Evolutionary conservation across 1,284 basidiomycete genomes (phyloP), one percentile per base, ranked within the genome.

Genomic region (Naganishia sp.): DNA sequence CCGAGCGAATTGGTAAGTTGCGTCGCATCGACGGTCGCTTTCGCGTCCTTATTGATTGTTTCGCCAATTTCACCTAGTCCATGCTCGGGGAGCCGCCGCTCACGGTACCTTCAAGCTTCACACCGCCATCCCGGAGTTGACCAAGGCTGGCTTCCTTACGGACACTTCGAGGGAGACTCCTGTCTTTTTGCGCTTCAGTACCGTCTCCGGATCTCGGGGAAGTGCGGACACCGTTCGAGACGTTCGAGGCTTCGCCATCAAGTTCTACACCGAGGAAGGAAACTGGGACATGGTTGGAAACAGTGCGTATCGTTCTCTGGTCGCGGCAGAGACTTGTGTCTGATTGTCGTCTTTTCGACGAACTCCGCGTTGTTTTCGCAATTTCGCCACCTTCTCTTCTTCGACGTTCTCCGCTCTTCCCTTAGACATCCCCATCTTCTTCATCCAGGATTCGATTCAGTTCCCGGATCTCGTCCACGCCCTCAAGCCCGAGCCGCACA

Each of bases 271-370:
- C 0, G 76, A 86, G 1, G 86, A 89, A 70, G 88, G 87, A 6
- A 90, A 89, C 70, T 92, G 88, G 88, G 90, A 94, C 72, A 78
- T 92, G 42, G 90, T 91, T 58, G 88, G 87, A 18, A 89, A 89
- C 72, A 81, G 87, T 71, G 85, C 21, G 45, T 54, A 21, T 18
- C 35, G 42, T 32, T 45, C 39, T 31, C 35, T 65, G 11, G 45
- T 45, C 28, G 15, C 47, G 18, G 21, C 11, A 25, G 50, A 23
- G 28, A 21, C 18, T 39, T 63, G 13, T 58, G 39, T 25, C 51
- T 63, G 46, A 35, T 63, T 52, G 25, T 51, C 52, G 35, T 15
- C 47, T 42, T 56, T 52, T 28, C 42, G 7, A 13, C 35, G 35
- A 39, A 10, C 35, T 39, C 35, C 35, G 35, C 35, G 35, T 10